Evolutionary conservation across 768 basidiomycete species (phyloP), one percentile per base, ranked within the genome.

Genomic region (Punctularia strigosozonata): DNA sequence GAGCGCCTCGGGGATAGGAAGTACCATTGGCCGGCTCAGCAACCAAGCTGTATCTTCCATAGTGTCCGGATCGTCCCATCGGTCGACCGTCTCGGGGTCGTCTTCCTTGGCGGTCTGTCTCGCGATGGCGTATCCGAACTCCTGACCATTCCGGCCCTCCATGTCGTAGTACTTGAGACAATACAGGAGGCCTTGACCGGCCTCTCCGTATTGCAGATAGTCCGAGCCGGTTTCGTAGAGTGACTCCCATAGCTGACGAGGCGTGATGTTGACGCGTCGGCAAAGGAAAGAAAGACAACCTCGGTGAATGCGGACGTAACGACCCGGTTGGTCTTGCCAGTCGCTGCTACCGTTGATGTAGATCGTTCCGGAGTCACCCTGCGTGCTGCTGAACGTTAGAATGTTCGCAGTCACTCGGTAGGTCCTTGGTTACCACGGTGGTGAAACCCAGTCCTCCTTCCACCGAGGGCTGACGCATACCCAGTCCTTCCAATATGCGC

Each of bases 161-260:
- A 47, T 44, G 5, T 47, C 43, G 17, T 47, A 41, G 40, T 47
- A 47, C 20, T 41, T 31, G 22, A 45, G 15, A 36, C 43, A 44
- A 15, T 44, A 40, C 23, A 47, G 13, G 0, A 47, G 42, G 6
- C 43, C 42, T 5, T 4, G 31, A 3, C 2, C 14, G 6, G 12
- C n/a, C 10, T 35, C 39, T 2, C 46, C 38, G 21, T 40, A 47
- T 30, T 25, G 36, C 36, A 38, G 3, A n/a, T n/a, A n/a, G n/a
- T n/a, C n/a, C 23, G 38, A 31, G 10, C 39, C 43, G 4, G 46
- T 43, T 5, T 31, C 10, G 23, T 31, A 47, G 8, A 47, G 25
- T 12, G 46, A 47, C 24, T 40, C 43, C 46, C 46, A 47, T n/a
- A 47, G 26, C 2, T 31, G 6, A 19, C 30, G 19, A 14, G 46